Base-by-base conservation (phyloP, 2,329 filamentous ascomycete genomes). In the Phialophora expanda region DNA sequence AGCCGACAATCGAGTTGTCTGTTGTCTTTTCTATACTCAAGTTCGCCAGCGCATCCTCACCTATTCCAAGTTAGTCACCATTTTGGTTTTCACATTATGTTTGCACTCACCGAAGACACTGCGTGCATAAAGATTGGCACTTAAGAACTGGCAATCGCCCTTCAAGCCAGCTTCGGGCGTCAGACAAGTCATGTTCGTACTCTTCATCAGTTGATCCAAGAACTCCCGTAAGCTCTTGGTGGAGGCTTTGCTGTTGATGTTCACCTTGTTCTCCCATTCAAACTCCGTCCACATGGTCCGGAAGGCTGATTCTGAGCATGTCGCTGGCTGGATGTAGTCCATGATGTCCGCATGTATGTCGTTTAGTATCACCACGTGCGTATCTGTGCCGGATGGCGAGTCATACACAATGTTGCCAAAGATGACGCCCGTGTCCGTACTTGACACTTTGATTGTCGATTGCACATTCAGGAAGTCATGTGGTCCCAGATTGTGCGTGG, bases 241-340 rank as follows among this genome's bases (percentile, higher is more conserved):
- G 14, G 70, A 70, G 44, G 54, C 55, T 84, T 97, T 98, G 70
- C 92, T 96, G 81, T 97, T 97, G 82, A 99, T 98, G 82, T 99
- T 99, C 79, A 99, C 94, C 86, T 99, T 99, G 83, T 99, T 99
- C 84, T 99, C 95, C 95, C 95, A 99, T 78, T 99, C 95, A 72
- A 99, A 99, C 77, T 99, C 95, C 44, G 95, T 99, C 95, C 95
- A 99, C 95, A 99, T 99, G n/a, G 92, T 96, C 66, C 95, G 88
- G 89, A 99, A 99, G 75, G 98, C 93, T 11, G 94, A 97, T 83
- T 99, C 95, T 4, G 92, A 95, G 84, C 95, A 99, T 17, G 93
- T 89, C 6, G 94, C 94, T 1, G 95, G 95, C 77, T 98, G 94
- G 75, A 99, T 99, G 82, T 99, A 99, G 81, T 99, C 95, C 95